Evolutionary conservation across 2,329 filamentous ascomycete species (phyloP), one percentile per base, ranked within the genome.

Genomic region (Diaporthe velutina): DNA sequence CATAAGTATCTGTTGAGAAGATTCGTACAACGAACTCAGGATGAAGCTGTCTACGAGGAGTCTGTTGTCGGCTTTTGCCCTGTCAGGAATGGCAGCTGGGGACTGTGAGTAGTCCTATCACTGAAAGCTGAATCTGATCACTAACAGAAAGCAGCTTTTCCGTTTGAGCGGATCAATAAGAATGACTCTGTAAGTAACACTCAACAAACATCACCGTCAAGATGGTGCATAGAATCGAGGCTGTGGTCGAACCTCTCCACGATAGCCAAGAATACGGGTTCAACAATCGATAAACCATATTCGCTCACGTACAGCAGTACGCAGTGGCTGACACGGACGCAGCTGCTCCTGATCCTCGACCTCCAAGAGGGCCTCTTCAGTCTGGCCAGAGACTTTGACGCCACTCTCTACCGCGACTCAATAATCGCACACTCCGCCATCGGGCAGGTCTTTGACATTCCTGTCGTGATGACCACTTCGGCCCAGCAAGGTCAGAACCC

Each of bases 391-490:
- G 94, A 96, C 83, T 94, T 89, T 80, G 88, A 92, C 73, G 85
- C 91, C 17, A 90, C 88, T 13, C 87, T 92, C 48, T 95, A 90
- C 86, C 88, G 89, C 76, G 89, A 93, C 80, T 90, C 90, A 82
- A 90, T 95, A 77, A 84, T 94, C 55, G 93, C 91, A 1, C 93
- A 95, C 78, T 89, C 93, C 25, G 89, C 89, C 8, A 81, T 95
- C 2, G 93, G 90, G 73, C 89, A 91, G 71, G 83, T 91, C 72
- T 95, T 95, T 79, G 83, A 92, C 79, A 81, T 94, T 4, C 93
- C 94, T 7, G 90, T 93, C 8, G 86, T 96, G 74, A 82, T 95
- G 85, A 93, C 92, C 13, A 93, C 91, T 7, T 95, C 93, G 9
- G 91, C 92, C 5, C 88, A 95, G 78, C 84, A 82, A 55, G 87